Evolutionary conservation across 768 basidiomycete genomes (phyloP), one percentile per base, ranked within the genome.

Genomic region (Udeniomyces megalosporus): DNA sequence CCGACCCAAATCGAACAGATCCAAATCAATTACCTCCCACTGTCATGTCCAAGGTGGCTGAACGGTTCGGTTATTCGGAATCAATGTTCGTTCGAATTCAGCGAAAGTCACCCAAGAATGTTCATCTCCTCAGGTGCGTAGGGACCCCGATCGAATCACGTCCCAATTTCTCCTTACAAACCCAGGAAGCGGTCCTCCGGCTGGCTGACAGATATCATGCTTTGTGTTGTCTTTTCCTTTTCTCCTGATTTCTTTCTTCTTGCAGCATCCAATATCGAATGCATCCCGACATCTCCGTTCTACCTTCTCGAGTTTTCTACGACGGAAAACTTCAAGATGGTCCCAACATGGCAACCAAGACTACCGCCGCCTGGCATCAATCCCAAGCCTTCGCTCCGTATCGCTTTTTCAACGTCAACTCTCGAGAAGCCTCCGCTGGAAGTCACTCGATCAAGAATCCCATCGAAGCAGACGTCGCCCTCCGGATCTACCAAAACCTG

Each of bases 231-330:
- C 34, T 57, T 38, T 22, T 8, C 38, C 17, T 17, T 42, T 42
- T 17, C 17, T 42, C 10, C 17, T 42, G 38, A 17, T 42, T 31
- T 60, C 26, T 63, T 47, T 35, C 6, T 46, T 12, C 15, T 10
- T 54, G 26, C 31, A 96, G 93, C 68, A 97, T 99, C 46, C 95
- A 99, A 75, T 99, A 99, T 71, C 92, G 95, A 67, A 99, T 99
- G 95, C 92, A 99, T 71, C 93, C 93, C 1, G 84, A 88, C 56
- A 96, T 97, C 70, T 93, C 90, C 66, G 77, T 77, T 55, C 79
- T 99, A 20, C 95, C 95, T 0, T 95, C 91, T 63, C 78, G 78
- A 50, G 74, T 90, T 1, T 99, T 99, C 75, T 99, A 99, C 71
- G 75, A 83, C 58, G 82, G 83, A 7, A 78, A 80, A 38, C 76